Conservation (phyloP, 2,329 filamentous ascomycete species). For the Epichloe sibirici region DNA sequence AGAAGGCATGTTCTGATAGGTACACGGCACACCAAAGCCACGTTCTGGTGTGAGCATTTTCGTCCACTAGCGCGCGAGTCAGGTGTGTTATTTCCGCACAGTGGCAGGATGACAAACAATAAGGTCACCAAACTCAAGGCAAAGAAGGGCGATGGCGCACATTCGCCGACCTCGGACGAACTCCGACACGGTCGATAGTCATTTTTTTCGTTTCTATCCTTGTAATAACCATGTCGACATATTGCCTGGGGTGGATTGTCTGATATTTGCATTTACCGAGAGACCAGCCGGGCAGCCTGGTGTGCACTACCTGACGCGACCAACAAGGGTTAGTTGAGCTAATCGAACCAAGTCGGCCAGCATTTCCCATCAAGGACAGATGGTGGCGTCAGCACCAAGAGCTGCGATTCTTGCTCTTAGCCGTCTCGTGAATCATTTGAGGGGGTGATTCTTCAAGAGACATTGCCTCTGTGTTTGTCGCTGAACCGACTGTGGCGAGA, state of each 20-base stretch:
- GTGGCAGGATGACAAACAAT: too few species aligned
- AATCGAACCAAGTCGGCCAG: background rate
- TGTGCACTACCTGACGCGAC: background rate
- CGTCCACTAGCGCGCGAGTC: background rate
- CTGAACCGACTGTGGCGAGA: too few species aligned
- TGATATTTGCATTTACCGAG: slow-evolving; percentile 6
- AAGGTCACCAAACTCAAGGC: background rate
- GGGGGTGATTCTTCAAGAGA: background rate
- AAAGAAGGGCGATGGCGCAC: background rate
- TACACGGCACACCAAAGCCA: background rate
- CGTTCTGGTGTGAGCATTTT: background rate
- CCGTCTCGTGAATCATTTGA: background rate
- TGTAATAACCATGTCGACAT: background rate
- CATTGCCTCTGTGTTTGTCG: background rate
- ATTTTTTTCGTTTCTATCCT: slow-evolving; percentile 1
- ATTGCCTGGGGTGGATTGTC: background rate
- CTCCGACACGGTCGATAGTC: slow-evolving; percentile 5
- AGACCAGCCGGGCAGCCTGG: slow-evolving; percentile 1
- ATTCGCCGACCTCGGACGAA: slow-evolving; percentile 8
- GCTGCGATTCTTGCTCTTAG: background rate
- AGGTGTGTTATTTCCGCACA: slow-evolving; percentile 1
- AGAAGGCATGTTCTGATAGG: background rate
- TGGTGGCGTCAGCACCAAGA: slow-evolving; percentile 1
- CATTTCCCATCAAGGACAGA: background rate
- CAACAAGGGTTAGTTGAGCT: background rate